Evolutionary conservation across 2,329 filamentous ascomycete genomes (phyloP).

Genomic region (Sporothrix inflata): DNA sequence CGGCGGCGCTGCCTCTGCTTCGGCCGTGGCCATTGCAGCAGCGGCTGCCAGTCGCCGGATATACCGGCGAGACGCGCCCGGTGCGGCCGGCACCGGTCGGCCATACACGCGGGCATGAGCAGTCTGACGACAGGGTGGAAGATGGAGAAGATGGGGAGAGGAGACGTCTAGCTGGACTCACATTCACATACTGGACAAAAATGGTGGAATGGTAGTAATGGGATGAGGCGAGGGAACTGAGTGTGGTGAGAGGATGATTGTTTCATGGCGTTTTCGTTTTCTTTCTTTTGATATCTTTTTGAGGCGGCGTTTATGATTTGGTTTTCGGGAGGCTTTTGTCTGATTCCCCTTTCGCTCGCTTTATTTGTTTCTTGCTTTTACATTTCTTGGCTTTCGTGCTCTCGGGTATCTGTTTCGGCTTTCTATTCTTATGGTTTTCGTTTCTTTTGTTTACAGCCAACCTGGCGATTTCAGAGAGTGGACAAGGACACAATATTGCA

Average conservation of each 20-base stretch:
- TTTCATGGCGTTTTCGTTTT: not conserved
- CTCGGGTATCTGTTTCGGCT: not conserved
- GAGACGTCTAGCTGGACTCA: not conserved
- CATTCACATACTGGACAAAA: not conserved
- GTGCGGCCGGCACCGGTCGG: not conserved
- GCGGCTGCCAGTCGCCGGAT: not conserved
- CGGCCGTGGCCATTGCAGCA: not conserved
- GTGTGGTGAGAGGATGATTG: not conserved
- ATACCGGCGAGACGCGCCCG: conserved; percentile 7
- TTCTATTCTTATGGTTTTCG: not conserved
- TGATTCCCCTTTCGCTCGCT: conserved; percentile 17
- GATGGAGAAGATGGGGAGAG: not conserved
- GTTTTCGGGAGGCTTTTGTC: conserved; percentile 16
- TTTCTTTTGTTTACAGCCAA: not conserved
- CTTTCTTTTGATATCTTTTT: not conserved
- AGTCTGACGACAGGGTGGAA: not conserved
- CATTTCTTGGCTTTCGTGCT: not conserved
- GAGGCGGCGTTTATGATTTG: not conserved
- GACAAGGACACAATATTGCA: not conserved
- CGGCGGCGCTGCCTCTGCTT: not conserved
- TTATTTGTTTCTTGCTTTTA: not conserved
- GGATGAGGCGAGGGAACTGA: not conserved
- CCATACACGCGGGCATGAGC: not conserved
- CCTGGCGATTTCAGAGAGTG: not conserved
- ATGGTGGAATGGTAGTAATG: not conserved